These are phyloP conservation scores for Lipomyces chichibuensis DNA, from an alignment of 805 yeast species.

Conservation along the genomic window DNA sequence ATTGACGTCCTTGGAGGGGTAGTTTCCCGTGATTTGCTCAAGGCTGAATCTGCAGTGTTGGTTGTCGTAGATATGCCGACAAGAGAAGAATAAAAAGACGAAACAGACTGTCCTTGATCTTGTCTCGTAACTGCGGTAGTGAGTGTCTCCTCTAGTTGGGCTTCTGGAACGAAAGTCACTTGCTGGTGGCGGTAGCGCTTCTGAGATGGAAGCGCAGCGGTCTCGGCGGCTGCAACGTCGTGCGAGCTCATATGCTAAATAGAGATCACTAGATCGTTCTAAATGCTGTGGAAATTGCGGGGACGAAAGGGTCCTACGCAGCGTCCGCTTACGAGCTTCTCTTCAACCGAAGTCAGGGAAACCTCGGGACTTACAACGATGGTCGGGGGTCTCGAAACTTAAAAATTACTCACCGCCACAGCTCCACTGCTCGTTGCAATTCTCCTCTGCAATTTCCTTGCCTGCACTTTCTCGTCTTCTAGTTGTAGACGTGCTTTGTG, in stretches of 20 bases:
- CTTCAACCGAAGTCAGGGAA: neutral
- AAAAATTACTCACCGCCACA: neutral
- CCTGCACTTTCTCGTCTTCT: too few species aligned
- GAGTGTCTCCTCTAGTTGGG: slow-evolving; percentile 2
- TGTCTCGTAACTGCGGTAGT: slow-evolving; percentile 1
- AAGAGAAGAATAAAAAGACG: slow-evolving; percentile 23
- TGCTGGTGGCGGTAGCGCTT: slow-evolving; percentile 24
- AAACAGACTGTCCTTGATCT: slow-evolving; percentile 4
- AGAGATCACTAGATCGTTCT: neutral
- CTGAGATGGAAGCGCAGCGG: neutral
- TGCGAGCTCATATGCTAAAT: slow-evolving; percentile 5
- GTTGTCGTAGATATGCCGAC: slow-evolving; percentile 20
- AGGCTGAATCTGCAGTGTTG: neutral
- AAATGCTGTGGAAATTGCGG: neutral
- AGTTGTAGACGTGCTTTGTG: neutral
- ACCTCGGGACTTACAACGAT: neutral
- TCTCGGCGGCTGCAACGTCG: slow-evolving; percentile 7
- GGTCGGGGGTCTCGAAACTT: neutral
- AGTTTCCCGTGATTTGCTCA: neutral
- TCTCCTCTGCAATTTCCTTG: too few species aligned
- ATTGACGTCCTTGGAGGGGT: slow-evolving; percentile 14
- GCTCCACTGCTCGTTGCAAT: too few species aligned
- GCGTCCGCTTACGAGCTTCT: neutral
- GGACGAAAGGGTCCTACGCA: neutral
- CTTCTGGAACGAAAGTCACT: slow-evolving; percentile 23